Base-by-base conservation (phyloP, 306 rosid genomes). In the Corylus avellana region DNA sequence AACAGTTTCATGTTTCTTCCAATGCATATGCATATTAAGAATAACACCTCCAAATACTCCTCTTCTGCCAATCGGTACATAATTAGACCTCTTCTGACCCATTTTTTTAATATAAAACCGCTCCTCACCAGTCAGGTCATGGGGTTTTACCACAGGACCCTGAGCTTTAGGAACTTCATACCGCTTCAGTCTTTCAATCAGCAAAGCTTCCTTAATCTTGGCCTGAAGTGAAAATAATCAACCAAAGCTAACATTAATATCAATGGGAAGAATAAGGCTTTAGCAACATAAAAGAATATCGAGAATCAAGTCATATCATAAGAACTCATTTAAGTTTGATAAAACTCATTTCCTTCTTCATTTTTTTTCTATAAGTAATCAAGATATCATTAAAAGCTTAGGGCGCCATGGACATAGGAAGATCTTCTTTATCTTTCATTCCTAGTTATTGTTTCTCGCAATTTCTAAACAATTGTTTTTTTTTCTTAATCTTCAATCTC, bases 1-100 rank as follows among this genome's bases (percentile, higher is more conserved):
- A 32, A 91, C 96, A 1, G 98, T 92, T 83, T 95, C 97, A n/a
- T 94, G 98, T 83, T 88, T 94, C 83, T 94, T 94, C 98, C 98
- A 92, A 81, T 92, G 98, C 98, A 95, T 81, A 78, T 95, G 98
- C 98, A 95, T 91, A 78, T 95, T 95, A 71, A 95, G 95, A 89
- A 95, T 81, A 79, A 95, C 93, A 59, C 98, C 98, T 63, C 98
- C 98, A 80, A 95, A 95, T 79, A 95, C 37, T 69, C 98, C 98
- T 88, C 98, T 85, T 86, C 90, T 87, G 56, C 98, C 98, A 77
- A 95, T 74, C 12, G 94, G 98, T n/a, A 86, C 89, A 75, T 95
- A 95, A 85, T 95, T 95, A 79, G 98, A 84, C 71, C 89, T 87
- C 89, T 95, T 95, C 79, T 92, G 98, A 79, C 91, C 96, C 94